Evolutionary conservation across 106 monocot species (phyloP).

Genomic region (Amphibolis antarctica): DNA sequence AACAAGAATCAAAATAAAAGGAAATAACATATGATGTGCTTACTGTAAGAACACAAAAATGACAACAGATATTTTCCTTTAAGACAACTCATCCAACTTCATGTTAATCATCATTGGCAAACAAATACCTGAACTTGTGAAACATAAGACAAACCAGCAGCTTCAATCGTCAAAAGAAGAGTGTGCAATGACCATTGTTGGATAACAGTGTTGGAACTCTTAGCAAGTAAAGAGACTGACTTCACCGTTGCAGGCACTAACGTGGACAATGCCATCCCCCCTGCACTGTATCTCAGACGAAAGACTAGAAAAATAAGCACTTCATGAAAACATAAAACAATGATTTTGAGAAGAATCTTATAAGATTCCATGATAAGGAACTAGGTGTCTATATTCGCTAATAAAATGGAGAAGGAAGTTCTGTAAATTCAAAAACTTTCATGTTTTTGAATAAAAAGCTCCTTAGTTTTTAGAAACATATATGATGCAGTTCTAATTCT

Average conservation of each 20-base stretch:
- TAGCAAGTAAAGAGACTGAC: conserved; percentile 60
- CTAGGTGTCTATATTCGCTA: too few species aligned
- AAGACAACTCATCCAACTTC: too few species aligned
- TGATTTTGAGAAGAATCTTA: background rate
- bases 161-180: conserved; percentile 93
- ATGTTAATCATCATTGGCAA: background rate
- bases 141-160: conserved; percentile 92
- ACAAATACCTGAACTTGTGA: conserved; percentile 83
- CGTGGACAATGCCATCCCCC: conserved; percentile 91
- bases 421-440: too few species aligned
- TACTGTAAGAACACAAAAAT: too few species aligned
- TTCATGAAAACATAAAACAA: conserved; percentile 4
- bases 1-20: too few species aligned
- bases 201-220: conserved; percentile 56
- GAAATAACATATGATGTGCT: too few species aligned
- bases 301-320: conserved; percentile 1
- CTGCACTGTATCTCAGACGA: conserved; percentile 50
- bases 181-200: conserved; percentile 92
- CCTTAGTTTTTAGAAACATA: too few species aligned
- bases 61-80: too few species aligned
- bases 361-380: background rate
- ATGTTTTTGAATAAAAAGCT: too few species aligned
- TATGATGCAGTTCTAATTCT: too few species aligned
- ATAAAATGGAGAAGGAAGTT: too few species aligned
- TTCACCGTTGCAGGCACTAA: conserved; percentile 76